Evolutionary conservation across 768 basidiomycete species (phyloP).

Genomic region (Psilocybe sp.): DNA sequence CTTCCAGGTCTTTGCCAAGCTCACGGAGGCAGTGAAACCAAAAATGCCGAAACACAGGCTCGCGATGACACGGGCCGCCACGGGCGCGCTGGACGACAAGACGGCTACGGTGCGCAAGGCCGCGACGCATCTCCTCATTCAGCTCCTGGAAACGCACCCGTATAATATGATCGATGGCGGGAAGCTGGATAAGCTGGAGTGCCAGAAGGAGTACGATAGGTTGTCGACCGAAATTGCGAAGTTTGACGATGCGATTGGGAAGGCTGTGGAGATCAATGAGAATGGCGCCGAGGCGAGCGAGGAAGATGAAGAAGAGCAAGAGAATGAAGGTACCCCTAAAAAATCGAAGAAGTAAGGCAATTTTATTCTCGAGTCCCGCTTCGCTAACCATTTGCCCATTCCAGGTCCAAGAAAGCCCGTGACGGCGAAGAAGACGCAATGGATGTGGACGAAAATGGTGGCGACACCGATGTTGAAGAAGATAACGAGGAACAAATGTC

Average conservation of each 20-base stretch:
- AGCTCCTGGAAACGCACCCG: slow-evolving; percentile 83
- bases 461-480: slow-evolving; percentile 32
- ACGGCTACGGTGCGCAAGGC: slow-evolving; percentile 83
- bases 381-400: not conserved
- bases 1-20: slow-evolving; percentile 67
- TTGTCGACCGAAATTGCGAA: slow-evolving; percentile 64
- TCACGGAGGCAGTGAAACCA: slow-evolving; percentile 63
- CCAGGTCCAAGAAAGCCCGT: slow-evolving; percentile 24
- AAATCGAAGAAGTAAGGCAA: slow-evolving; percentile 30
- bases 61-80: slow-evolving; percentile 70
- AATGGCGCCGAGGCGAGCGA: slow-evolving; percentile 32
- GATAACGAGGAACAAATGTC: slow-evolving; percentile 36
- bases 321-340: slow-evolving; percentile 27
- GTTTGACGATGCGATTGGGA: slow-evolving; percentile 66
- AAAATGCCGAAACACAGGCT: slow-evolving; percentile 89
- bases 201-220: slow-evolving; percentile 68
- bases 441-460: slow-evolving; percentile 48
- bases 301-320: slow-evolving; percentile 31
- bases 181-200: slow-evolving; percentile 64
- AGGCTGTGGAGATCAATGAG: slow-evolving; percentile 46
- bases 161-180: slow-evolving; percentile 86
- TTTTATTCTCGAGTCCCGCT: not conserved
- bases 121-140: slow-evolving; percentile 72
- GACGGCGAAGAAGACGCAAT: slow-evolving; percentile 42
- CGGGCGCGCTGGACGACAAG: slow-evolving; percentile 86